Evolutionary conservation across 2,329 filamentous ascomycete species (phyloP).

Genomic region (Septoria petroselini): DNA sequence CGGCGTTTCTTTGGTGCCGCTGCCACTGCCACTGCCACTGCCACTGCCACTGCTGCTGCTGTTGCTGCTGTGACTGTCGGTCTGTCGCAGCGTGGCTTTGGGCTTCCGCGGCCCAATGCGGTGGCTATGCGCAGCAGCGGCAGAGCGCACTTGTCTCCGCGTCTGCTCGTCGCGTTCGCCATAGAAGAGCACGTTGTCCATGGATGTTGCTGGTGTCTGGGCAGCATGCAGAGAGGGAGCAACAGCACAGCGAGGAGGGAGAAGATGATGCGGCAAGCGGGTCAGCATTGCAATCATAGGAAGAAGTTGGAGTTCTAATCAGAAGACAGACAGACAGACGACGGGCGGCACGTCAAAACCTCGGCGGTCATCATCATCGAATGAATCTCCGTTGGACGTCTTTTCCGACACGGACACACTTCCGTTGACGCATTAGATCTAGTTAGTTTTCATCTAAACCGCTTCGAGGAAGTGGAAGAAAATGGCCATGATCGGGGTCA

Average conservation of each 20-base stretch:
- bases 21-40: not conserved
- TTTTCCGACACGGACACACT: conserved; percentile 3
- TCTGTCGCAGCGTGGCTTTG: conserved; percentile 12
- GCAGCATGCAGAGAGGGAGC: too few species aligned
- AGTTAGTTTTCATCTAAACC: too few species aligned
- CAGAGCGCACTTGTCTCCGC: conserved; percentile 27
- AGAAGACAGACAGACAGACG: not conserved
- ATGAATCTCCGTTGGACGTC: too few species aligned
- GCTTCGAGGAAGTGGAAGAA: conserved; percentile 6
- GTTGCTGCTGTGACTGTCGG: not conserved
- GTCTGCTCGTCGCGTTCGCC: conserved; percentile 25
- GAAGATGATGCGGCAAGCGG: too few species aligned
- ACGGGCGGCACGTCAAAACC: conserved; percentile 2
- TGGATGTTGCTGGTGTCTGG: conserved; percentile 8
- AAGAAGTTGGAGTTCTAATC: not conserved
- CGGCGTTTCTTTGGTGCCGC: not conserved
- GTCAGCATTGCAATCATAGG: too few species aligned
- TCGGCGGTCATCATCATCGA: conserved; percentile 9
- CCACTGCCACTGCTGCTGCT: not conserved
- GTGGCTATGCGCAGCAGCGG: conserved; percentile 25
- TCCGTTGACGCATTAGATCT: conserved; percentile 5
- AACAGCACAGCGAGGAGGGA: not conserved
- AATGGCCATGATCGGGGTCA: too few species aligned
- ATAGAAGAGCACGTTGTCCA: conserved; percentile 28
- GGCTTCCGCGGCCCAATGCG: conserved; percentile 28